Conservation (phyloP, 345 rosid genomes). For the Luvunga scandens region DNA sequence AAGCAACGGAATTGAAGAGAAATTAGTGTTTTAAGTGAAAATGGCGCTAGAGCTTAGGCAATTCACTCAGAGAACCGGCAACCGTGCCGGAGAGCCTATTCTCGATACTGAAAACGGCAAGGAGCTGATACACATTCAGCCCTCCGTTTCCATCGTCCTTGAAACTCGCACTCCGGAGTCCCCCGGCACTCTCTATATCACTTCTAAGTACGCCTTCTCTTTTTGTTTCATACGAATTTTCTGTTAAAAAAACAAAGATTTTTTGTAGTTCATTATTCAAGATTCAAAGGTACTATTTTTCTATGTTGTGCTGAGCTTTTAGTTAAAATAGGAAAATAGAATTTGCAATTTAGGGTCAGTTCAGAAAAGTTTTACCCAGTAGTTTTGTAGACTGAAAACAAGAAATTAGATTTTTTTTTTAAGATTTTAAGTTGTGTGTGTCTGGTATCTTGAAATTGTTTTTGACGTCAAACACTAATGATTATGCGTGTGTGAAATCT, state of each 20-base stretch:
- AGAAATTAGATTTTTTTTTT: not conserved
- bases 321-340: not conserved
- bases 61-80: conserved; percentile 50
- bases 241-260: too few relatives aligned
- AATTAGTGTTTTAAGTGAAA: too few relatives aligned
- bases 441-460: not conserved
- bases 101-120: conserved; percentile 62
- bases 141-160: conserved; percentile 69
- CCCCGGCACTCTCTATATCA: conserved; percentile 82
- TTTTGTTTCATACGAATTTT: too few relatives aligned
- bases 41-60: conserved; percentile 70
- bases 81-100: conserved; percentile 62
- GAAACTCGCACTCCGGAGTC: conserved; percentile 57
- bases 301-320: not conserved
- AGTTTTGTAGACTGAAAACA: not conserved
- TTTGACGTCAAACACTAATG: not conserved
- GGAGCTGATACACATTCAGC: conserved; percentile 69
- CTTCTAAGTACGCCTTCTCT: conserved; percentile 44
- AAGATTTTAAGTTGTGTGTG: too few relatives aligned
- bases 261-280: too few relatives aligned
- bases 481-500: not conserved
- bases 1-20: too few relatives aligned
- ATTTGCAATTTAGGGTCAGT: too few relatives aligned
- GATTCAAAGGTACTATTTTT: too few relatives aligned
- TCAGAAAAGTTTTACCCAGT: not conserved